Evolutionary conservation across 148 eudicot species (phyloP), one percentile per base, ranked within the genome.

Genomic region (Chenopodium album): DNA sequence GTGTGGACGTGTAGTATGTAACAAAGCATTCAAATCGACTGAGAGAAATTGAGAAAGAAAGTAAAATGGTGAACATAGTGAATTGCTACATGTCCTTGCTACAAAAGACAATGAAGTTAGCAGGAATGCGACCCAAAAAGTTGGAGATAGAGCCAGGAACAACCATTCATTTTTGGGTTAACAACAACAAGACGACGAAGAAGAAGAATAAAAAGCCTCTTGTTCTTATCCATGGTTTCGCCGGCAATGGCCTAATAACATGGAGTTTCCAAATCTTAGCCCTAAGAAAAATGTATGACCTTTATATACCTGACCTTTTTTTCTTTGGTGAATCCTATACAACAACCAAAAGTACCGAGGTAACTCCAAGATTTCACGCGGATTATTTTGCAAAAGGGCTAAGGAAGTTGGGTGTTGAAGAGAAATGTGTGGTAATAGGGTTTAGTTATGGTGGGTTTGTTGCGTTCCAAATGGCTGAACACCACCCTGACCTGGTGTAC

Each of bases 401-500:
- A 50, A 81, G 50, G 81, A 82, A 67, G 63, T 23, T 90, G 34
- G 93, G 92, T 2, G 85, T 92, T 48, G 52, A 89, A 31, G 85
- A 89, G 71, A 90, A 70, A 52, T 89, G 90, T 48, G 79, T 85
- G 1, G 69, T 87, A 71, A 90, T 92, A 26, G 92, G 94, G 86
- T 63, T 86, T 16, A 92, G 92, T 59, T 92, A 92, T 46, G 94
- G 94, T 0, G 92, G 92, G 59, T 84, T 92, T 81, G 86, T 92
- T 3, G 88, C 82, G 78, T 89, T 90, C 59, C 82, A 89, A 78
- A 82, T 90, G 90, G 95, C 92, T 4, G 73, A 78, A 71, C 60
- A 85, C 69, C 74, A 89, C 75, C 90, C 93, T 1, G 83, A 86
- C 16, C 32, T 90, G 82, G 92, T 92, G 22, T 84, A 82, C 48